Percentiles rank a stretch among this genome's conserved stretches.
These are phyloP conservation scores for Solanum dulcamara DNA, from an alignment of 257 asterid genomes.

Conservation along the genomic window DNA sequence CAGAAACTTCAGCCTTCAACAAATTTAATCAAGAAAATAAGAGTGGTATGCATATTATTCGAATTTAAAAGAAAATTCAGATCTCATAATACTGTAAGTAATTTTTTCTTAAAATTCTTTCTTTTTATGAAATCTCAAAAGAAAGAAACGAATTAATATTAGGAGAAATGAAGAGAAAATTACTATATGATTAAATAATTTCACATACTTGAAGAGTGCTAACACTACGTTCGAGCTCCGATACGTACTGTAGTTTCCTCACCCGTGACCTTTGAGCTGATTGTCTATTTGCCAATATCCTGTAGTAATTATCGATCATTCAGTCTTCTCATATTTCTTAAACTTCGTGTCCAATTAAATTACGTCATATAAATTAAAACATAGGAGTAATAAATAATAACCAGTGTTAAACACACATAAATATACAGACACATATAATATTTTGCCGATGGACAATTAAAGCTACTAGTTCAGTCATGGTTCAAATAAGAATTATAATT, in stretches of 20 bases:
- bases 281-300: constrained; percentile 91
- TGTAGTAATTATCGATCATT: neutral
- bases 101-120: too few relatives aligned
- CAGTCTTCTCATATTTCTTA: neutral
- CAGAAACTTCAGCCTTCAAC: constrained; percentile 78
- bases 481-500: too few relatives aligned
- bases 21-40: neutral
- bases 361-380: too few relatives aligned
- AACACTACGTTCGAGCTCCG: constrained; percentile 89
- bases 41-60: neutral
- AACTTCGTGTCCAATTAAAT: neutral
- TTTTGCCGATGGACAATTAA: too few relatives aligned
- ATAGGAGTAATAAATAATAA: too few relatives aligned
- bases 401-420: neutral
- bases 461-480: too few relatives aligned
- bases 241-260: constrained; percentile 80
- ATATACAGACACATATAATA: neutral
- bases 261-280: constrained; percentile 92
- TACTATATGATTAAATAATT: neutral
- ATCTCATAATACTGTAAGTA: neutral
- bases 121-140: neutral
- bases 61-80: neutral
- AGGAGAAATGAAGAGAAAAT: neutral
- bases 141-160: neutral
- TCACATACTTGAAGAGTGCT: constrained; percentile 60